phyloP scores from a whole-genome alignment of 1,284 basidiomycete species.

The Apiotrichum siamense region DNA sequence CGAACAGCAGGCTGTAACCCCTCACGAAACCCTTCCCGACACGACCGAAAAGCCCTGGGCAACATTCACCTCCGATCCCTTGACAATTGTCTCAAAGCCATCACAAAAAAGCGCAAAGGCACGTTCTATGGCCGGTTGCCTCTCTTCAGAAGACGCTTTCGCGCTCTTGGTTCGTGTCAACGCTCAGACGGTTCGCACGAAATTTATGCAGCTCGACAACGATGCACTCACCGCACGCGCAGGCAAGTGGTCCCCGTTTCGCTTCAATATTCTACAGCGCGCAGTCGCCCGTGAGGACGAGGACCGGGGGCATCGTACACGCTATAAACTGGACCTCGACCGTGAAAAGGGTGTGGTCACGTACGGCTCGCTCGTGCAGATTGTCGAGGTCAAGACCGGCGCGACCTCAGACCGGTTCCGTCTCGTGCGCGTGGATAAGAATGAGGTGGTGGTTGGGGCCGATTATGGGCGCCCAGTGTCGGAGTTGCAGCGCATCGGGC shows the following conservation, averaged over 20 bases:
- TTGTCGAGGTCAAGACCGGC: slow-evolving; percentile 77
- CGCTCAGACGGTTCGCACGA: slow-evolving; percentile 91
- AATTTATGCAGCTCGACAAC: slow-evolving; percentile 75
- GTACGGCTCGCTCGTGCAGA: slow-evolving; percentile 80
- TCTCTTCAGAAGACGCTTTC: slow-evolving; percentile 81
- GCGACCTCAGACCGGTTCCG: slow-evolving; percentile 78
- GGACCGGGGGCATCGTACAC: slow-evolving; percentile 2
- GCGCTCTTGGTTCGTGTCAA: slow-evolving; percentile 95
- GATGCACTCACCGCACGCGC: slow-evolving; percentile 20
- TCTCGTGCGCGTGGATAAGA: slow-evolving; percentile 89
- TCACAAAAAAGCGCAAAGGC: slow-evolving; percentile 96
- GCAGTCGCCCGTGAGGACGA: slow-evolving; percentile 12
- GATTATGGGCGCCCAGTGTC: slow-evolving; percentile 67
- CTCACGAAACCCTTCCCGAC: background rate
- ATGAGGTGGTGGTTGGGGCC: slow-evolving; percentile 58
- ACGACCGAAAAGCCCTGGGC: slow-evolving; percentile 58
- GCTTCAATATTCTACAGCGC: slow-evolving; percentile 30
- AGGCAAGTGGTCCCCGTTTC: slow-evolving; percentile 42
- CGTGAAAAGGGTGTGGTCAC: slow-evolving; percentile 55
- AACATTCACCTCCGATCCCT: slow-evolving; percentile 81
- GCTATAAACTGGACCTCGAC: slow-evolving; percentile 13
- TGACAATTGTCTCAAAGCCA: slow-evolving; percentile 93
- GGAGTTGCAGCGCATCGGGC: slow-evolving; percentile 91
- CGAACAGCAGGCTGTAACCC: background rate
- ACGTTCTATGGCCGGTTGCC: slow-evolving; percentile 84